Base-by-base conservation (phyloP, 192 early-diverging fungal genomes). In the Coemansia sp. region DNA sequence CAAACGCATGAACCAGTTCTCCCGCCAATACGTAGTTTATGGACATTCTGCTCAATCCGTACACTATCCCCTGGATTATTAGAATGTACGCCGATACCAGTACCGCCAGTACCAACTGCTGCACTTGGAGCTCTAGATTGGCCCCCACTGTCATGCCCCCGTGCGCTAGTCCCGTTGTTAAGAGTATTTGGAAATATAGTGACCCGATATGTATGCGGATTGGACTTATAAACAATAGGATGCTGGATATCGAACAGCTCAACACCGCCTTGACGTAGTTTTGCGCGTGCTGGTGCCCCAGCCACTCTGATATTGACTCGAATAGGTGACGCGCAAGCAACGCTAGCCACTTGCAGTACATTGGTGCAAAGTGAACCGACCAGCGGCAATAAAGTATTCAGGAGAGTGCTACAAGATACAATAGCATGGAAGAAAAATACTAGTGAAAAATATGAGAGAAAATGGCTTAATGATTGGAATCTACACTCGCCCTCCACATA, bases 211-310 rank as follows among this genome's bases (percentile, higher is more conserved):
- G 40, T 3, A 14, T 2, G 15, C 59, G 70, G 10, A 66, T 27
- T 3, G 70, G 46, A 15, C 11, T 8, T 14, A 73, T 57, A 33
- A 65, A 73, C 26, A 66, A 19, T 0, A 73, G 50, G 0, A 65
- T 54, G 39, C 63, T 58, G 37, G 63, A 34, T n/a, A 73, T 55
- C 0, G 51, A 38, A 17, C 63, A 66, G 39, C 58, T 51, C 0
- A 73, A 46, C 32, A 66, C 62, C 14, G 63, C 70, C 27, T 73
- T 73, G 35, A 66, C 15, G 35, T 66, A 66, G 59, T 73, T 53
- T 17, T 66, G 58, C 3, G 59, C 55, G 10, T 56, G 26, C 49
- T 60, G 70, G 11, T 51, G 33, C 3, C 32, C 14, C 3, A 66
- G 45, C 68, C 68, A 71, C 27, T 13, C 45, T 17, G 27, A 17